These are phyloP conservation scores for Picochlorum costavermella DNA, from an alignment of 139 green algal genomes.

Conservation along the genomic window DNA sequence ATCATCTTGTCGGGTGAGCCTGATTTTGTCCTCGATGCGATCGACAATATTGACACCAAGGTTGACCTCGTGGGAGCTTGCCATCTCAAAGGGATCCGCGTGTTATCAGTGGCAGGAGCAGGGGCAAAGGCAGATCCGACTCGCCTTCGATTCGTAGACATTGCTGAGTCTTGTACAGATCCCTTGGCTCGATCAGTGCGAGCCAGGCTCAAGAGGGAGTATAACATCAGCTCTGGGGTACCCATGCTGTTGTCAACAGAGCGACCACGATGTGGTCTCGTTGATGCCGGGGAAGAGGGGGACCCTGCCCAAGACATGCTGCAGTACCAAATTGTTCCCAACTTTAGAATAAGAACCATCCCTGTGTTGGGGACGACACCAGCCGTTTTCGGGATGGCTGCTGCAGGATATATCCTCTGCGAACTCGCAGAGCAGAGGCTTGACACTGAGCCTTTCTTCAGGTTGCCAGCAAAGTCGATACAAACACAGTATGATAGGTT, in stretches of 20 bases:
- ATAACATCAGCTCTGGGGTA: constrained; percentile 60
- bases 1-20: constrained; percentile 66
- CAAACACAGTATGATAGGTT: constrained; percentile 52
- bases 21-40: constrained; percentile 92
- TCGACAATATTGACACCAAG: constrained; percentile 99
- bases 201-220: constrained; percentile 48
- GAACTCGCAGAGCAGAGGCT: constrained; percentile 60
- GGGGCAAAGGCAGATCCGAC: constrained; percentile 89
- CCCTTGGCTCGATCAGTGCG: constrained; percentile 78
- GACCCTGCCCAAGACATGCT: constrained; percentile 38
- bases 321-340: constrained; percentile 86
- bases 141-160: constrained; percentile 75
- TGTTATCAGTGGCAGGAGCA: constrained; percentile 78
- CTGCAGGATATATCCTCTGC: constrained; percentile 72
- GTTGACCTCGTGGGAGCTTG: constrained; percentile 82
- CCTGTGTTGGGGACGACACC: constrained; percentile 89
- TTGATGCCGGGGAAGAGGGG: constrained; percentile 26
- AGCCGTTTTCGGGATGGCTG: constrained; percentile 86
- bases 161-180: constrained; percentile 71
- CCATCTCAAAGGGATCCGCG: constrained; percentile 52
- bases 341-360: constrained; percentile 92
- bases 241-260: constrained; percentile 82
- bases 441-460: constrained; percentile 55
- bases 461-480: constrained; percentile 29
- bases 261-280: constrained; percentile 64